phyloP scores from a whole-genome alignment of 2,329 filamentous ascomycete genomes.

The Beauveria rudraprayagi region DNA sequence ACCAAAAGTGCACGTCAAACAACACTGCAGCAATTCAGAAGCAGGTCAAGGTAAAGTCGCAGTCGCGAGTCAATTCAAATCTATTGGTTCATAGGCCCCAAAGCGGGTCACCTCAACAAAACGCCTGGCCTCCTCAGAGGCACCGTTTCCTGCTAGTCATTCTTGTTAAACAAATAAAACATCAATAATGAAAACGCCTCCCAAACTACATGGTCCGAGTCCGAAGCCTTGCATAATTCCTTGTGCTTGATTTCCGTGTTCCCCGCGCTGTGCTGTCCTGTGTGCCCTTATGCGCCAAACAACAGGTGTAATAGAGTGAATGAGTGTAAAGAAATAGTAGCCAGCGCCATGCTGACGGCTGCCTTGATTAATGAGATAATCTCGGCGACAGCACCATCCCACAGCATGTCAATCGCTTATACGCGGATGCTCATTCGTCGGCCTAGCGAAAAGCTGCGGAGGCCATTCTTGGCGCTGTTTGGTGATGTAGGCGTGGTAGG shows the following conservation, averaged over 20 bases:
- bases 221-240: background rate
- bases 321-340: background rate
- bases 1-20: too few species aligned
- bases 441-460: constrained; percentile 9
- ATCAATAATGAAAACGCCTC: background rate
- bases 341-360: background rate
- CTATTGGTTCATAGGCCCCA: constrained; percentile 4
- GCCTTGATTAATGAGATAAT: background rate
- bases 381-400: background rate
- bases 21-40: background rate
- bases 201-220: background rate
- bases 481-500: constrained; percentile 14
- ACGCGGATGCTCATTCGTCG: constrained; percentile 13
- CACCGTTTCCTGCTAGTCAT: background rate
- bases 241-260: background rate
- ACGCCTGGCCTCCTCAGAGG: constrained; percentile 6
- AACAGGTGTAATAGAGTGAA: background rate
- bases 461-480: constrained; percentile 3
- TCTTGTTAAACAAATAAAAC: constrained; percentile 3
- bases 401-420: background rate
- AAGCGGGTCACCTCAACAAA: constrained; percentile 1
- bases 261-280: constrained; percentile 6
- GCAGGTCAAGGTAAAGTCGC: background rate
- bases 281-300: constrained; percentile 3
- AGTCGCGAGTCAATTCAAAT: constrained; percentile 6